These are phyloP conservation scores for Aspergillus conjunctus DNA, from an alignment of 495 filamentous ascomycete genomes.

Conservation along the genomic window DNA sequence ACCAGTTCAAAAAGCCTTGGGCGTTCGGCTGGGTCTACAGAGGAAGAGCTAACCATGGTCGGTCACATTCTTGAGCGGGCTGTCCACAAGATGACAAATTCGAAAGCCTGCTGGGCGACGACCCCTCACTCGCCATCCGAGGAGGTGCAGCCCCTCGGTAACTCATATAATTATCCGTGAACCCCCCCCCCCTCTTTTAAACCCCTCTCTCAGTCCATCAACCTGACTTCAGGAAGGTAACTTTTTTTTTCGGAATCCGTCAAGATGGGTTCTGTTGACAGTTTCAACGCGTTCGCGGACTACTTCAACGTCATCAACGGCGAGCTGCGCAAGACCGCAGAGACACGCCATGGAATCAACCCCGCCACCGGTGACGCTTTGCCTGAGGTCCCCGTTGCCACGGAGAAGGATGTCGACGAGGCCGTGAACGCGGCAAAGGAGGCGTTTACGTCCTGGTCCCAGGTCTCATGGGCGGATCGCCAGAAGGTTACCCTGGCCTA, in stretches of 20 bases:
- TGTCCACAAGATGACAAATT: too few relatives aligned
- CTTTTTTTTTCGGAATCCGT: not conserved
- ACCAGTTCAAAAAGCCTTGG: too few relatives aligned
- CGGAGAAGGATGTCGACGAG: constrained; percentile 51
- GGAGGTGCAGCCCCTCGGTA: too few relatives aligned
- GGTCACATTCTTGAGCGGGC: too few relatives aligned
- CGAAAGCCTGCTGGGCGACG: too few relatives aligned
- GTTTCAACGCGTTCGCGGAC: constrained; percentile 11
- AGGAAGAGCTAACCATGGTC: too few relatives aligned
- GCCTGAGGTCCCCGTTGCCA: constrained; percentile 56
- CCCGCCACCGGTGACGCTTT: constrained; percentile 49
- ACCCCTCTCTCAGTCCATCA: too few relatives aligned
- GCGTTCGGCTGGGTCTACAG: too few relatives aligned
- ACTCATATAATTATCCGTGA: too few relatives aligned
- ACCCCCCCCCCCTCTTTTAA: too few relatives aligned
- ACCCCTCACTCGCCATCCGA: too few relatives aligned
- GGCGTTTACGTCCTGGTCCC: constrained; percentile 51
- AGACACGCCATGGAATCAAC: constrained; percentile 18
- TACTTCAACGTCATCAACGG: constrained; percentile 52
- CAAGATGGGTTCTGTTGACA: constrained; percentile 3
- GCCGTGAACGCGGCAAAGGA: constrained; percentile 45
- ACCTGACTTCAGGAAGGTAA: too few relatives aligned
- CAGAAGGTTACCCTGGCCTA: constrained; percentile 52
- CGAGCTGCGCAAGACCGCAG: constrained; percentile 27
- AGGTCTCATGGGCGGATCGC: constrained; percentile 47